Conservation (phyloP, 768 basidiomycete genomes). For the Leccinellum luteum region DNA sequence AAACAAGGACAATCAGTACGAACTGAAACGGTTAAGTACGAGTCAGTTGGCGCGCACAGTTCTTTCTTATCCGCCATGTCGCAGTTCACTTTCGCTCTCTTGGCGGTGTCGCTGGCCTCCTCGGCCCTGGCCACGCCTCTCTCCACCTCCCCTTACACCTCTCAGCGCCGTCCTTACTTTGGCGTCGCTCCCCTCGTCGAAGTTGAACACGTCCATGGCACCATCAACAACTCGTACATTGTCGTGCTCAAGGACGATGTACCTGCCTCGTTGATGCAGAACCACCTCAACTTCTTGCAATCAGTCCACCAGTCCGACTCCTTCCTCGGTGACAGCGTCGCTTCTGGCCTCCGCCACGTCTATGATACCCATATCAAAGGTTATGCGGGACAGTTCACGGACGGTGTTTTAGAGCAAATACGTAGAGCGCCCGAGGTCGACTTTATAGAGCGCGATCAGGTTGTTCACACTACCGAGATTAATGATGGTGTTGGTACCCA, state of each 20-base stretch:
- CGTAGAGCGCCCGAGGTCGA: conserved; percentile 85
- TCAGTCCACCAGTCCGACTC: conserved; percentile 55
- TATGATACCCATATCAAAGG: conserved; percentile 73
- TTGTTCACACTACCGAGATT: conserved; percentile 63
- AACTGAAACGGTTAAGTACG: conserved; percentile 23
- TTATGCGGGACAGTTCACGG: conserved; percentile 79
- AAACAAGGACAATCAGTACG: conserved; percentile 28
- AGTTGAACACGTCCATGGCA: conserved; percentile 62
- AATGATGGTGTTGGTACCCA: conserved; percentile 36
- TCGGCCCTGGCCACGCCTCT: conserved; percentile 40
- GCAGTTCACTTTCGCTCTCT: conserved; percentile 31
- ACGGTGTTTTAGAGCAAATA: conserved; percentile 68
- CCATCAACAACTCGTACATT: conserved; percentile 91
- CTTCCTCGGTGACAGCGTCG: conserved; percentile 41
- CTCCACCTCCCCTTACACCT: conserved; percentile 39
- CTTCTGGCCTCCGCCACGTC: conserved; percentile 66
- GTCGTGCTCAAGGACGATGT: conserved; percentile 80
- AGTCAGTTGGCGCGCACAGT: conserved; percentile 1
- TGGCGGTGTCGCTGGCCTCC: conserved; percentile 39
- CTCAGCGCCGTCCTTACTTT: conserved; percentile 43
- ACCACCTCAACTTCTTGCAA: conserved; percentile 79
- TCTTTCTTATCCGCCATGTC: conserved; percentile 31
- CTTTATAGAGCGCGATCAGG: conserved; percentile 91
- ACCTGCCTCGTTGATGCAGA: conserved; percentile 53
- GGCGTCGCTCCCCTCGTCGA: conserved; percentile 59